A percentile compares a stretch with the other conserved stretches of the same genome.
phyloP scores from a whole-genome alignment of 768 basidiomycete genomes.

The Termitomyces sp. region DNA sequence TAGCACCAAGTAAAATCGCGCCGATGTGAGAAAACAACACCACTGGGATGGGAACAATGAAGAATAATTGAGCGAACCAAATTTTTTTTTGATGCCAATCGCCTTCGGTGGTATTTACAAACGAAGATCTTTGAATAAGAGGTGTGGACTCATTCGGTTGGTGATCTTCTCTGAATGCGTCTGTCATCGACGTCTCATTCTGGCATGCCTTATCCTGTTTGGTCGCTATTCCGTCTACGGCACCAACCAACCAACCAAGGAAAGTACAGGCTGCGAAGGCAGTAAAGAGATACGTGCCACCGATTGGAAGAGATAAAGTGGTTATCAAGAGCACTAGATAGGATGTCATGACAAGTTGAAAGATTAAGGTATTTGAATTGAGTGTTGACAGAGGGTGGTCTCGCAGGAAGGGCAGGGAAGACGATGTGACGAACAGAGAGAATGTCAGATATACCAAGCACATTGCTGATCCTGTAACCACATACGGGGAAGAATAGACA shows the following conservation, averaged over 20 bases:
- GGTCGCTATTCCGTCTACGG: constrained; percentile 22
- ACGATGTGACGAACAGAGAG: constrained; percentile 32
- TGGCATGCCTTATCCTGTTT: constrained; percentile 7
- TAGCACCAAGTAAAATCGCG: constrained; percentile 37
- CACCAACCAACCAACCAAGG: constrained; percentile 34
- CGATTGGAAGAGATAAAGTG: constrained; percentile 42
- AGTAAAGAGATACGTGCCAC: constrained; percentile 52
- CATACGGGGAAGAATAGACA: constrained; percentile 50
- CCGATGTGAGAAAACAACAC: constrained; percentile 48
- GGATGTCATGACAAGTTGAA: constrained; percentile 49
- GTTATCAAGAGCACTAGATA: constrained; percentile 50
- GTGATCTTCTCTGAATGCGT: constrained; percentile 25
- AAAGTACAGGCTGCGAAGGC: constrained; percentile 46
- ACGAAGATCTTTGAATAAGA: constrained; percentile 26
- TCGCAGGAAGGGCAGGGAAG: not conserved
- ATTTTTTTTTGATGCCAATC: constrained; percentile 22
- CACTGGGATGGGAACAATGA: constrained; percentile 48
- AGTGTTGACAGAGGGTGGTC: not conserved
- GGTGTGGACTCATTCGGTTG: constrained; percentile 50
- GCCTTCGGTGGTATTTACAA: not conserved
- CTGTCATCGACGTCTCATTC: constrained; percentile 3
- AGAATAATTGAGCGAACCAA: constrained; percentile 57
- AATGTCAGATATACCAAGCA: constrained; percentile 45
- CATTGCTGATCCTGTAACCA: constrained; percentile 44
- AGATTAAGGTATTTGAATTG: constrained; percentile 20